These are phyloP conservation scores for Ricinus communis DNA, from an alignment of 345 rosid species.

Conservation along the genomic window DNA sequence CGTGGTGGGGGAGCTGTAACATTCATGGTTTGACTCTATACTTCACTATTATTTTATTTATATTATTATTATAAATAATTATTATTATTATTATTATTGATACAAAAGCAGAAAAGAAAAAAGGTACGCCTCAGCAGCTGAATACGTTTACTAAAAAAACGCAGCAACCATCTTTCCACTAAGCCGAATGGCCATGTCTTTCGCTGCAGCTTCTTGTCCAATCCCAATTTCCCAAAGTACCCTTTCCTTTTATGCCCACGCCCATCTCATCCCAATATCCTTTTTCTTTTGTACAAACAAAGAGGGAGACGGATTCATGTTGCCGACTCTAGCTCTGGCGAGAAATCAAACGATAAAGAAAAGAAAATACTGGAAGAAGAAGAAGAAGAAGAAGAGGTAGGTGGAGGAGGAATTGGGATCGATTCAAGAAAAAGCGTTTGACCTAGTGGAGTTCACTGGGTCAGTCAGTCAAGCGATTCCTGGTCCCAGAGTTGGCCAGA, in stretches of 20 bases:
- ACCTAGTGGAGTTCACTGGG: slow-evolving; percentile 89
- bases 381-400: no score
- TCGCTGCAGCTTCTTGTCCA: slow-evolving; percentile 20
- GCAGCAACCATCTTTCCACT: no score
- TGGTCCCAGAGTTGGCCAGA: slow-evolving; percentile 87
- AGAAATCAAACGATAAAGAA: slow-evolving; percentile 18
- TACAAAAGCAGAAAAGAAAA: no score
- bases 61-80: no score
- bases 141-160: no score
- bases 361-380: slow-evolving; percentile 45
- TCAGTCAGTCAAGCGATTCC: slow-evolving; percentile 90
- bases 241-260: slow-evolving; percentile 9
- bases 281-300: neutral
- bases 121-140: neutral
- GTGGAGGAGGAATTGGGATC: slow-evolving; percentile 88
- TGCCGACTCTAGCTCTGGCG: neutral
- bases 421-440: slow-evolving; percentile 93
- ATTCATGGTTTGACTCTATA: no score
- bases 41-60: no score
- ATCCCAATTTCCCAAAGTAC: slow-evolving; percentile 22
- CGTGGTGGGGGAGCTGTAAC: no score
- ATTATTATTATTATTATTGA: no score
- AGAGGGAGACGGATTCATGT: neutral
- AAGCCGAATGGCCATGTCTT: slow-evolving; percentile 9
- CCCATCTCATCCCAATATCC: slow-evolving; percentile 15